These are phyloP conservation scores for Fusarium sublunatum DNA, from an alignment of 2,329 filamentous ascomycete genomes.

Conservation along the genomic window DNA sequence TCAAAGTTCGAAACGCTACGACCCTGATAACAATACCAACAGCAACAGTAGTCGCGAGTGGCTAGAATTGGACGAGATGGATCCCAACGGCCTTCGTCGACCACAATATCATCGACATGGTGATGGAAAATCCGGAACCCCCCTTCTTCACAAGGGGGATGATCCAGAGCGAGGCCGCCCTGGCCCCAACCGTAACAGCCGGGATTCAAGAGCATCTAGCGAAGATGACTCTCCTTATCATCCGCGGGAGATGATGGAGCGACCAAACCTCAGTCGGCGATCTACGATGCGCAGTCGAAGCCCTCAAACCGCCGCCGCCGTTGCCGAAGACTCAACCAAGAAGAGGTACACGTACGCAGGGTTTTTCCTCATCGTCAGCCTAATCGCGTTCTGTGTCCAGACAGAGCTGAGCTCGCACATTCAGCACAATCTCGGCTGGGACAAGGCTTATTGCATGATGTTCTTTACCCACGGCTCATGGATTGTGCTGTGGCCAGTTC, in stretches of 20 bases:
- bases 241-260: conserved; percentile 43
- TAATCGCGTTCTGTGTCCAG: conserved; percentile 91
- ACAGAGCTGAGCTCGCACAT: conserved; percentile 97
- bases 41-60: conserved; percentile 47
- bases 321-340: conserved; percentile 63
- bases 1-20: conserved; percentile 45
- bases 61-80: conserved; percentile 52
- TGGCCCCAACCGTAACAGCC: conserved; percentile 31
- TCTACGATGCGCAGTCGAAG: conserved; percentile 82
- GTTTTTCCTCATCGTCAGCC: conserved; percentile 82
- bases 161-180: conserved; percentile 47
- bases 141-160: conserved; percentile 54
- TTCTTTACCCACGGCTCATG: conserved; percentile 97
- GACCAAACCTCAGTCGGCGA: conserved; percentile 53
- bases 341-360: conserved; percentile 89
- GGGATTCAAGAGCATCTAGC: conserved; percentile 31
- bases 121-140: conserved; percentile 59
- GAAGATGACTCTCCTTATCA: conserved; percentile 45
- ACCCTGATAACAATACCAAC: conserved; percentile 50
- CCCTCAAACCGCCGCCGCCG: conserved; percentile 63
- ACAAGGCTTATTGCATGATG: conserved; percentile 99
- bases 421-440: conserved; percentile 90
- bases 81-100: conserved; percentile 55
- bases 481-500: conserved; percentile 87
- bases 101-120: conserved; percentile 59